Base-by-base conservation (phyloP, 2,329 filamentous ascomycete genomes). In the Colletotrichum scovillei region DNA sequence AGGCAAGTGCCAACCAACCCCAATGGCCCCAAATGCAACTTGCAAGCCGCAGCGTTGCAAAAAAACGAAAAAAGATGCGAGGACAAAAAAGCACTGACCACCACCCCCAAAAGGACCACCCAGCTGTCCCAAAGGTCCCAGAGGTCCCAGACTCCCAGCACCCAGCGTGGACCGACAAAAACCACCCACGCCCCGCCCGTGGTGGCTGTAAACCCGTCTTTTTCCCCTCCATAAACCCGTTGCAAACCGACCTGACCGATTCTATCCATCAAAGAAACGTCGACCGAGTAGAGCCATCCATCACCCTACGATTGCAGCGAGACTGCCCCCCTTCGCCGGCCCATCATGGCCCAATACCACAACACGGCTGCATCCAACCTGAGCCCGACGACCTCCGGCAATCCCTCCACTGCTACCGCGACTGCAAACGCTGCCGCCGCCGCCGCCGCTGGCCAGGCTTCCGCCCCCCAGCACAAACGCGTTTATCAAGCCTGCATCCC, bases 401-500 rank as follows among this genome's bases (percentile, higher is more conserved):
- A 74, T 42, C 75, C 76, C 11, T 68, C 75, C n/a, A 60, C 73
- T 11, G 57, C 74, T n/a, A 62, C 76, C 12, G 66, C 68, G 28
- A 62, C 76, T 11, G 66, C 70, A 26, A 62, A 64, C 16, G n/a
- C 73, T 22, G 67, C 66, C 42, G 30, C 66, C 42, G 30, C 67
- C 22, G 22, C 58, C 30, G 57, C 67, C 67, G 22, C 42, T 74
- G 58, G 76, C 22, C 69, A 59, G 28, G 1, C 64, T 49, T 46
- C 32, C 42, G 9, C 28, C 46, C 42, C 80, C 28, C 87, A 88
- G 77, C 88, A 91, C 79, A 91, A 91, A 81, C 88, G 89, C 66
- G 89, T 91, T 75, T 91, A 91, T 75, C 89, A 91, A 78, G 89
- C 89, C 35, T 91, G 89, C 79, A 91, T 91, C 63, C 89, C 89